Evolutionary conservation across 768 basidiomycete genomes (phyloP), one percentile per base, ranked within the genome.

Genomic region (Rhodotorula babjevae): DNA sequence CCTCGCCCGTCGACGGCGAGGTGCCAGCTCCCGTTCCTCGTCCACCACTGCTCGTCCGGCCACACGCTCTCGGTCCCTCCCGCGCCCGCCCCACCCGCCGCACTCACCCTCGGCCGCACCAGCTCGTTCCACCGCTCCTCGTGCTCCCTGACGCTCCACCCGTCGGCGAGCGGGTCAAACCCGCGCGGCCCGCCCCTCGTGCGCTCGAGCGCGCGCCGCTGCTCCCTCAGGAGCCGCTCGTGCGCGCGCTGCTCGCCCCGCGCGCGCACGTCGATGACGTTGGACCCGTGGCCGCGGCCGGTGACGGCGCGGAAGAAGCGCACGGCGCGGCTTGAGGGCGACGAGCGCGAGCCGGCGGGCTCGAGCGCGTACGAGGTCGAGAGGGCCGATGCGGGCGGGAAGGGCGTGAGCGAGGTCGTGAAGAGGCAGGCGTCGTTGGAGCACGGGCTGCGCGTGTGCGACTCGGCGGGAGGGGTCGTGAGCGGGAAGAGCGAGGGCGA

Each of bases 351-450:
- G 36, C 53, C 66, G 9, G 65, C 46, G 16, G 66, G 56, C 44
- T 42, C 21, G 46, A 25, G 25, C 25, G 63, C 66, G 42, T 65
- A 68, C 42, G 47, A 63, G 25, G 42, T 27, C 8, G 53, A 11
- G 29, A 68, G 69, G 12, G 63, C 61, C 31, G 61, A 23, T 9
- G 76, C 64, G 12, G 57, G 29, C 10, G 71, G 67, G 63, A 73
- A 75, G 25, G 76, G 66, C 25, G 66, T 44, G 31, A 77, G 58
- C 21, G 68, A 73, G 47, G 77, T 76, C 16, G 68, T 33, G 68
- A 77, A 77, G 40, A 76, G 62, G 59, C 74, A 74, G 44, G 52
- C 49, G 60, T 76, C 77, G 67, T 76, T 67, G 53, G 55, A 57
- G 66, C 73, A 73, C 18, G 77, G 72, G 0, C 72, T 70, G 40